Evolutionary conservation across 441 rosid genomes (phyloP).

Genomic region (Corymbia calophylla): DNA sequence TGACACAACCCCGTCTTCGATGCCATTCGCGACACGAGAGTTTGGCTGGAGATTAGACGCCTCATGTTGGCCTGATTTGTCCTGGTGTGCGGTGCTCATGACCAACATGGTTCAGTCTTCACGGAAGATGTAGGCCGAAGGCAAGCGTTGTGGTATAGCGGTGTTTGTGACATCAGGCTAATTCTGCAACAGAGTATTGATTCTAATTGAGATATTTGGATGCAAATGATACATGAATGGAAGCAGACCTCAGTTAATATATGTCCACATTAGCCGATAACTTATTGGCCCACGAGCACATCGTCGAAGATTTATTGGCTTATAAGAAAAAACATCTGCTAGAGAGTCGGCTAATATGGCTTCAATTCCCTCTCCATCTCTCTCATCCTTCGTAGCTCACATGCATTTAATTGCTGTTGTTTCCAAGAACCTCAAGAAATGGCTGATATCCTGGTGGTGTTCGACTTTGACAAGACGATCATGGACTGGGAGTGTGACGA

Average conservation of each 20-base stretch:
- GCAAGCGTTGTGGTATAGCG: not conserved
- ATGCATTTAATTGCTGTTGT: not conserved
- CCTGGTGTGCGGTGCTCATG: not conserved
- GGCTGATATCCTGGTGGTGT: constrained; percentile 38
- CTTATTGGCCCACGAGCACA: not conserved
- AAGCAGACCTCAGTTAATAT: not conserved
- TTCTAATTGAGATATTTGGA: not conserved
- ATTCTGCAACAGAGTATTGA: not conserved
- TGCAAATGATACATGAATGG: not conserved
- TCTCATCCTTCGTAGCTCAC: not conserved
- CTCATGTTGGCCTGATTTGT: not conserved
- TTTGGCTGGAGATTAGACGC: not conserved
- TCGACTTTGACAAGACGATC: constrained; percentile 74
- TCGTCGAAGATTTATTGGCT: not conserved
- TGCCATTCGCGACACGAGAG: not conserved
- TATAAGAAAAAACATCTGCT: not conserved
- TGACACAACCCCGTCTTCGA: not conserved
- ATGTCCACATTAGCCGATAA: not conserved
- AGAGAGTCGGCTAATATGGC: not conserved
- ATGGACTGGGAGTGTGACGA: constrained; percentile 68
- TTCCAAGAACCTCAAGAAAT: not conserved
- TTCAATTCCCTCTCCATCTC: not conserved
- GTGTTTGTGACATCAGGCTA: not conserved
- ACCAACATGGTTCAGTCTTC: not conserved
- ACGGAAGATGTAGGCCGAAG: not conserved